A percentile compares a stretch with the other conserved stretches of the same genome.
phyloP scores from a whole-genome alignment of 495 filamentous ascomycete species.

The Lasiosphaeria ovina region DNA sequence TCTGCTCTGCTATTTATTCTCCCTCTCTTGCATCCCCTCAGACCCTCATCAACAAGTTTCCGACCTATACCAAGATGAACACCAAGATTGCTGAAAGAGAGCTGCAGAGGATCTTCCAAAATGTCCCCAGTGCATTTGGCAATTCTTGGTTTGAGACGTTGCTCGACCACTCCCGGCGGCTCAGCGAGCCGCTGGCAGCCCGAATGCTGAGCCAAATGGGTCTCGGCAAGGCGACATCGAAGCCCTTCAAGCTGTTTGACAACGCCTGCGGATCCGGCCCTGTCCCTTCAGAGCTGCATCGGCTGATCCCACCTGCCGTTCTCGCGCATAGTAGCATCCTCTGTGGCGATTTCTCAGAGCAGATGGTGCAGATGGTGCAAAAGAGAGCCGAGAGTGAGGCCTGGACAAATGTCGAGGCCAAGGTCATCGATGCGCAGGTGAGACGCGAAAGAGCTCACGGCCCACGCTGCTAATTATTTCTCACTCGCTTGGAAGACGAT shows the following conservation, averaged over 20 bases:
- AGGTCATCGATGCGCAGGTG: conserved; percentile 40
- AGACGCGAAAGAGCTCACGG: background rate
- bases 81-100: conserved; percentile 14
- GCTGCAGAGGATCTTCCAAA: conserved; percentile 32
- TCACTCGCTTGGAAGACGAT: no score
- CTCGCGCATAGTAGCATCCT: conserved; percentile 38
- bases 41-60: background rate
- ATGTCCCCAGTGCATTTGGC: conserved; percentile 6
- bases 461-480: no score
- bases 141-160: conserved; percentile 26
- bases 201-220: conserved; percentile 37
- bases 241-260: conserved; percentile 40
- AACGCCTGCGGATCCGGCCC: conserved; percentile 43
- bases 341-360: conserved; percentile 37
- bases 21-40: background rate
- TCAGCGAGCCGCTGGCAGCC: conserved; percentile 34
- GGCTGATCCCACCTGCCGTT: conserved; percentile 25
- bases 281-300: conserved; percentile 35
- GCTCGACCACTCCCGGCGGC: conserved; percentile 29
- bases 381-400: conserved; percentile 25
- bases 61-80: conserved; percentile 17
- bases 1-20: background rate
- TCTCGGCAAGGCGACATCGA: conserved; percentile 24
- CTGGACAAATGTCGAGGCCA: conserved; percentile 36
- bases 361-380: conserved; percentile 29